Percentiles rank a stretch among this genome's conserved stretches.
phyloP scores from a whole-genome alignment of 1,284 basidiomycete genomes.

The Boletus mariae region DNA sequence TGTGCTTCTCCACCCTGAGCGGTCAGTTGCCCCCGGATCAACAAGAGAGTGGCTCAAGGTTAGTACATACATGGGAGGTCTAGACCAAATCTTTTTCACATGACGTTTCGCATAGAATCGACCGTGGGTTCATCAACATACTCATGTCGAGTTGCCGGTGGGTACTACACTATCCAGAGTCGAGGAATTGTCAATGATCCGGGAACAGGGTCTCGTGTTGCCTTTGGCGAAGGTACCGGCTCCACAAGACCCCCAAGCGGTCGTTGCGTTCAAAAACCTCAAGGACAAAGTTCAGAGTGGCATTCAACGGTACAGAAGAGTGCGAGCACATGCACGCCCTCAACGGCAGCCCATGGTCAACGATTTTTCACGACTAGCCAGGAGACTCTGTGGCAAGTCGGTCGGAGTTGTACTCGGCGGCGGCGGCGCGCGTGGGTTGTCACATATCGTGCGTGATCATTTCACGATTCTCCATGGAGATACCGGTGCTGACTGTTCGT shows the following conservation, averaged over 20 bases:
- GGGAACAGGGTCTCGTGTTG: slow-evolving; percentile 54
- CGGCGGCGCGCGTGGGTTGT: slow-evolving; percentile 92
- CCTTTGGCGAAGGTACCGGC: slow-evolving; percentile 60
- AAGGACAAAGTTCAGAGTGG: slow-evolving; percentile 89
- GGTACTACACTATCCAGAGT: slow-evolving; percentile 22
- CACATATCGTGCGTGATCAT: slow-evolving; percentile 70
- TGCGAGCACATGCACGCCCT: slow-evolving; percentile 64
- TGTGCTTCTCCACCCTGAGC: slow-evolving; percentile 89
- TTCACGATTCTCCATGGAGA: slow-evolving; percentile 13
- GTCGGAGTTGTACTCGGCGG: slow-evolving; percentile 95
- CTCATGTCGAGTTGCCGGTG: slow-evolving; percentile 85
- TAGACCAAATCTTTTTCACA: slow-evolving; percentile 4
- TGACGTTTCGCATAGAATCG: slow-evolving; percentile 56
- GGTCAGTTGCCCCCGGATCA: slow-evolving; percentile 85
- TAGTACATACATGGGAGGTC: slow-evolving; percentile 17
- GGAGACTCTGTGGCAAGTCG: slow-evolving; percentile 88
- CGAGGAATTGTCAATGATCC: neutral
- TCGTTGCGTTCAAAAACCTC: slow-evolving; percentile 85
- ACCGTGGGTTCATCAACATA: slow-evolving; percentile 92
- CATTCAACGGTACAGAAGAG: slow-evolving; percentile 82
- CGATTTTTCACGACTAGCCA: slow-evolving; percentile 91
- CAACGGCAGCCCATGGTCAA: slow-evolving; percentile 78
- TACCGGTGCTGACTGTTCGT: neutral
- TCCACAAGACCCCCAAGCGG: slow-evolving; percentile 82
- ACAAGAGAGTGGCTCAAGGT: slow-evolving; percentile 97